Evolutionary conservation across 2,329 filamentous ascomycete species (phyloP).

Genomic region (Myriosclerotinia scirpicola): DNA sequence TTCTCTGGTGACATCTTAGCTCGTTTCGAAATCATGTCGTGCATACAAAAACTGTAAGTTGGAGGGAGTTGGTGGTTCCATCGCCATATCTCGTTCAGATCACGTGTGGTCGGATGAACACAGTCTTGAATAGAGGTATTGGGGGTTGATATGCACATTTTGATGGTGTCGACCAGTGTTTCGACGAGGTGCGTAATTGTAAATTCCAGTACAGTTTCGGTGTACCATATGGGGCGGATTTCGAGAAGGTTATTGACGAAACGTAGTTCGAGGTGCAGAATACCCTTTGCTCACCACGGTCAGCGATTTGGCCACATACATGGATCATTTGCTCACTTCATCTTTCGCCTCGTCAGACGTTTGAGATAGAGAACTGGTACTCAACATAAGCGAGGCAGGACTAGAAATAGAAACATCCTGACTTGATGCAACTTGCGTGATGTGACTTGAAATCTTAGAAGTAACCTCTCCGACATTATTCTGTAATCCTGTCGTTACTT

Average conservation of each 20-base stretch:
- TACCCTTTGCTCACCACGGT: conserved; percentile 13
- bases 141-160: conserved; percentile 40
- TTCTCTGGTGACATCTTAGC: conserved; percentile 28
- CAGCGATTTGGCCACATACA: conserved; percentile 4
- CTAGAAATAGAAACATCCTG: neutral
- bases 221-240: conserved; percentile 46
- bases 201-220: conserved; percentile 38
- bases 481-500: conserved; percentile 42
- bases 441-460: conserved; percentile 37
- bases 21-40: conserved; percentile 31
- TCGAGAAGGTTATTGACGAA: conserved; percentile 35
- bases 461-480: conserved; percentile 38
- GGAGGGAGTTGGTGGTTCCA: conserved; percentile 50
- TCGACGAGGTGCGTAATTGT: conserved; percentile 47
- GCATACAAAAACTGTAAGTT: conserved; percentile 39
- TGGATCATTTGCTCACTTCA: conserved; percentile 32
- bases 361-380: conserved; percentile 25
- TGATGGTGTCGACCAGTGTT: conserved; percentile 46
- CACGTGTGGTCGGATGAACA: conserved; percentile 42
- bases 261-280: conserved; percentile 16
- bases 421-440: conserved; percentile 25
- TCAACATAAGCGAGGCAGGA: conserved; percentile 27
- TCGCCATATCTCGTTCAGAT: conserved; percentile 48
- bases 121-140: conserved; percentile 39
- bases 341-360: conserved; percentile 29